A percentile compares a stretch with the other conserved stretches of the same genome.
Conservation (phyloP, 441 rosid species). For the Adansonia rubrostipa region DNA sequence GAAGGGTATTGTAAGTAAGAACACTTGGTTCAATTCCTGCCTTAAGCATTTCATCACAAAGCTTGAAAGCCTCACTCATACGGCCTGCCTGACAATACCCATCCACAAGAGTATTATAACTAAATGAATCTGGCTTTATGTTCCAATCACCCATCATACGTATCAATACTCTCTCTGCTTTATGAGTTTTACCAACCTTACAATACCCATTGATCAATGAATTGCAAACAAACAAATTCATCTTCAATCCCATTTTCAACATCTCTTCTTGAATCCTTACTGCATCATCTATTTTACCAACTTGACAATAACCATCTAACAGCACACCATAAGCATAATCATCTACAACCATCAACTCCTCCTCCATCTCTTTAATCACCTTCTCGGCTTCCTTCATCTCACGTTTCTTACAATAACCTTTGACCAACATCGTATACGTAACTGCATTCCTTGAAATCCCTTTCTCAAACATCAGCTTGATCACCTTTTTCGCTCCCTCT, state of each 20-base stretch:
- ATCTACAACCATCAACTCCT: slow-evolving; percentile 49
- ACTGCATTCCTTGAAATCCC: slow-evolving; percentile 55
- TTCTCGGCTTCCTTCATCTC: slow-evolving; percentile 72
- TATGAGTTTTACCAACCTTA: slow-evolving; percentile 52
- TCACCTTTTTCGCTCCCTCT: slow-evolving; percentile 49
- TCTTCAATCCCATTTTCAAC: slow-evolving; percentile 60
- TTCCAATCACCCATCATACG: slow-evolving; percentile 68
- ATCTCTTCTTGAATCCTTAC: slow-evolving; percentile 61
- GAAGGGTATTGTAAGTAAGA: slow-evolving; percentile 70
- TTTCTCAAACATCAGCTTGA: slow-evolving; percentile 55
- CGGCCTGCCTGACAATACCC: slow-evolving; percentile 71
- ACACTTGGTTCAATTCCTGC: slow-evolving; percentile 54
- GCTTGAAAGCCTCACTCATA: slow-evolving; percentile 56
- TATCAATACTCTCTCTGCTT: slow-evolving; percentile 52
- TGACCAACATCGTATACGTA: slow-evolving; percentile 62
- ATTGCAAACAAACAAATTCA: slow-evolving; percentile 72
- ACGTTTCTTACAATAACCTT: slow-evolving; percentile 59
- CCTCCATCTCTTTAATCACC: slow-evolving; percentile 49
- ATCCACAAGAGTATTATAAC: slow-evolving; percentile 73
- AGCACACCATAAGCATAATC: slow-evolving; percentile 69
- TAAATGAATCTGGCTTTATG: slow-evolving; percentile 71
- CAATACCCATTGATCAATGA: slow-evolving; percentile 81
- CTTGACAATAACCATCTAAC: slow-evolving; percentile 74
- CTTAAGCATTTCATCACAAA: slow-evolving; percentile 58
- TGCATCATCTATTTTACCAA: slow-evolving; percentile 63